These are phyloP conservation scores for Stentor roeselii DNA, from an alignment of 73 alveolate genomes.

Conservation along the genomic window DNA sequence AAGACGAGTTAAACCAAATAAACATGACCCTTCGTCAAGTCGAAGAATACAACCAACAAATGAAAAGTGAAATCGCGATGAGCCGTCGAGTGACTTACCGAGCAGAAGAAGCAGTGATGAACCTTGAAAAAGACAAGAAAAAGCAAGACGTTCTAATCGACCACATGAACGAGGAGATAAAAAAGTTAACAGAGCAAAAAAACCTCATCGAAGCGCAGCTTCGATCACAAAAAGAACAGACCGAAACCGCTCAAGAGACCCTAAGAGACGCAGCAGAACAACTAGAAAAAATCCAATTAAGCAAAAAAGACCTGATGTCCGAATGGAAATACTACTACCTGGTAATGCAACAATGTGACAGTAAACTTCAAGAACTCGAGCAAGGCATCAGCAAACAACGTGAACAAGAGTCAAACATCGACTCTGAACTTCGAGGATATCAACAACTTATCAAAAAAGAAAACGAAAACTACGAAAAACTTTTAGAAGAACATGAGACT, in stretches of 20 bases:
- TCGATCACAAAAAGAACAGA: constrained; percentile 71
- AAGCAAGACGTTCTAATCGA: constrained; percentile 79
- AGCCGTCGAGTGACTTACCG: constrained; percentile 89
- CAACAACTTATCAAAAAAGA: constrained; percentile 65
- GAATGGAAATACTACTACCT: constrained; percentile 74
- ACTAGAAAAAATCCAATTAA: constrained; percentile 73
- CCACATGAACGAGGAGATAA: constrained; percentile 83
- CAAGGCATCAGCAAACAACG: constrained; percentile 57
- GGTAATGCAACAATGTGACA: constrained; percentile 73
- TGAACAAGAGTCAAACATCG: constrained; percentile 39
- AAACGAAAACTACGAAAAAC: constrained; percentile 82
- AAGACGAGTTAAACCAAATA: constrained; percentile 81
- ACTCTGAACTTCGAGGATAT: constrained; percentile 55
- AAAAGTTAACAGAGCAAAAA: constrained; percentile 72
- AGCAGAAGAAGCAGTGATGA: constrained; percentile 92
- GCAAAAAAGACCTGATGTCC: constrained; percentile 73
- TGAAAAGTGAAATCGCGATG: constrained; percentile 89
- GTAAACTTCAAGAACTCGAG: constrained; percentile 62
- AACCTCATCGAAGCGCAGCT: constrained; percentile 71
- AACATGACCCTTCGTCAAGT: constrained; percentile 85
- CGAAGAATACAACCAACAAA: constrained; percentile 91
- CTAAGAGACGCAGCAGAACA: constrained; percentile 88
- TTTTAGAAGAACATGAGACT: constrained; percentile 72
- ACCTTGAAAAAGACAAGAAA: constrained; percentile 79
- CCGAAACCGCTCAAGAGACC: constrained; percentile 85